Conservation (phyloP, 345 rosid species). For the Lumnitzera racemosa region DNA sequence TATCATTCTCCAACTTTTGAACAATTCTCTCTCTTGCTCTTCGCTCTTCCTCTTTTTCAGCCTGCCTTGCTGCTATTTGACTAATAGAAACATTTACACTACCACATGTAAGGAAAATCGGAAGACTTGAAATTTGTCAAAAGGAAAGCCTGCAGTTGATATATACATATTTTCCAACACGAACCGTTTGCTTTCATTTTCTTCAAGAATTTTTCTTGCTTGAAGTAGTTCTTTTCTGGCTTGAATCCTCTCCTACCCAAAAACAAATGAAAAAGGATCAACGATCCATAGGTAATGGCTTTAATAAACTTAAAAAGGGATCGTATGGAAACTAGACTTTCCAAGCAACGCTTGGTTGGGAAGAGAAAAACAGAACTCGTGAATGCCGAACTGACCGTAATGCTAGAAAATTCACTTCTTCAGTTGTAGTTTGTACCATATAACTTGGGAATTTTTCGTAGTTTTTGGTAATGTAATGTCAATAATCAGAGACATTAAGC, state of each 20-base stretch:
- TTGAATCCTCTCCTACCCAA: slow-evolving; percentile 61
- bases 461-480: too few relatives aligned
- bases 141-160: not conserved
- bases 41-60: slow-evolving; percentile 56
- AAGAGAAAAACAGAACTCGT: too few relatives aligned
- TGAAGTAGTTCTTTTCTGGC: slow-evolving; percentile 58
- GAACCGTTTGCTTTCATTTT: slow-evolving; percentile 69
- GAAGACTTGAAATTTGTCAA: not conserved
- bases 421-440: too few relatives aligned
- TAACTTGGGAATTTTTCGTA: too few relatives aligned
- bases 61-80: slow-evolving; percentile 38
- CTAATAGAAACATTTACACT: slow-evolving; percentile 22
- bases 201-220: slow-evolving; percentile 52
- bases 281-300: too few relatives aligned
- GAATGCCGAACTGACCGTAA: too few relatives aligned
- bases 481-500: too few relatives aligned
- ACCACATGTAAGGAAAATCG: slow-evolving; percentile 2
- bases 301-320: too few relatives aligned
- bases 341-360: too few relatives aligned
- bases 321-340: too few relatives aligned
- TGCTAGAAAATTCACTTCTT: too few relatives aligned
- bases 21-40: slow-evolving; percentile 59
- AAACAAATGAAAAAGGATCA: not conserved
- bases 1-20: slow-evolving; percentile 59
- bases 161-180: slow-evolving; percentile 7